These are phyloP conservation scores for Chaetomium cochliodes DNA, from an alignment of 495 filamentous ascomycete genomes.

Conservation along the genomic window DNA sequence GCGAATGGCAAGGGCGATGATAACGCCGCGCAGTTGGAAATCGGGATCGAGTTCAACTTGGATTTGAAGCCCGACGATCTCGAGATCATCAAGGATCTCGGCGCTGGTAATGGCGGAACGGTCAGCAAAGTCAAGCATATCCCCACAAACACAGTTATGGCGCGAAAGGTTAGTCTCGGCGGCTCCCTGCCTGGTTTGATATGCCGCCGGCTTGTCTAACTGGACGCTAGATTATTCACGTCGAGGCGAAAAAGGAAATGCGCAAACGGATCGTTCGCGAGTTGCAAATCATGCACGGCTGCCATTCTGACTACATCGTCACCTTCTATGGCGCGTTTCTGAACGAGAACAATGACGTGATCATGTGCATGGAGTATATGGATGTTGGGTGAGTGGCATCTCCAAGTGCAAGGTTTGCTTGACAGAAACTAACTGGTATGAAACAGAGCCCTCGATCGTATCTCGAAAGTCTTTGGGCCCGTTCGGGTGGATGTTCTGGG, in stretches of 20 bases:
- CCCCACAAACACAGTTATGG: constrained; percentile 94
- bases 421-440: constrained; percentile 37
- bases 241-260: constrained; percentile 95
- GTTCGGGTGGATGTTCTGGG: constrained; percentile 96
- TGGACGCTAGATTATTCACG: constrained; percentile 80
- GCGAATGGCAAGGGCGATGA: constrained; percentile 62
- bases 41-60: constrained; percentile 92
- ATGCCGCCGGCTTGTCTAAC: constrained; percentile 9
- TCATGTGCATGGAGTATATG: constrained; percentile 99
- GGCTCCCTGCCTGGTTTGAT: not conserved
- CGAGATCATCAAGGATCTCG: constrained; percentile 88
- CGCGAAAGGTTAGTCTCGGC: constrained; percentile 71
- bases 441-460: constrained; percentile 82
- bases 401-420: not conserved
- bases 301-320: constrained; percentile 93
- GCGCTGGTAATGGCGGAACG: constrained; percentile 93
- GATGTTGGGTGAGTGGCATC: constrained; percentile 79
- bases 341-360: constrained; percentile 91
- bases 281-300: constrained; percentile 96
- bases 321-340: constrained; percentile 97
- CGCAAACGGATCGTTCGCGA: constrained; percentile 94
- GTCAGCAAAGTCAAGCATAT: constrained; percentile 97
- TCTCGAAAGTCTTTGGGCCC: constrained; percentile 91
- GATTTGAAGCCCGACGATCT: constrained; percentile 91
- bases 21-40: constrained; percentile 75